Percentiles rank a stretch among this genome's conserved stretches.
Evolutionary conservation across 2,329 filamentous ascomycete genomes (phyloP).

Genomic region (Arachnomyces sp.): DNA sequence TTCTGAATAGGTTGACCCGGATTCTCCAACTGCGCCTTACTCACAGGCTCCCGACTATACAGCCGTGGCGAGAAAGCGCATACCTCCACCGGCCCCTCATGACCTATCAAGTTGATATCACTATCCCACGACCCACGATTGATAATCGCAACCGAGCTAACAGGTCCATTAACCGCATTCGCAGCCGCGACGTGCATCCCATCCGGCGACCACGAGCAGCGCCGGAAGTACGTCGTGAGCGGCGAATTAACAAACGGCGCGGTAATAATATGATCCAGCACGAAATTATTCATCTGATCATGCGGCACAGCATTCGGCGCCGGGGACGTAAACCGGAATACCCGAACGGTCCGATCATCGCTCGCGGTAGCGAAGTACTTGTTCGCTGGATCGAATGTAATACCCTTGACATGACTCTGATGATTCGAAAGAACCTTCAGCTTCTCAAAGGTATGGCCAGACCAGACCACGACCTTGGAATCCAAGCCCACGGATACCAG

Average conservation of each 20-base stretch:
- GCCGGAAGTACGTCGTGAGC: conserved; percentile 89
- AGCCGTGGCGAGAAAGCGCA: conserved; percentile 92
- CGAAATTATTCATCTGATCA: conserved; percentile 94
- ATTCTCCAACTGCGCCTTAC: conserved; percentile 34
- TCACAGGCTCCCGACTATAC: conserved; percentile 62
- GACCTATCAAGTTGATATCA: conserved; percentile 93
- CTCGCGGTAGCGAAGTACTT: conserved; percentile 98
- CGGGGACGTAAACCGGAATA: conserved; percentile 89
- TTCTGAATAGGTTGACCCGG: conserved; percentile 33
- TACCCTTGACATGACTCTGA: conserved; percentile 96
- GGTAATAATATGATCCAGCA: conserved; percentile 83
- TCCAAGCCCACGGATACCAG: conserved; percentile 92
- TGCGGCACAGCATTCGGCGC: conserved; percentile 85
- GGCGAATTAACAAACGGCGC: conserved; percentile 84
- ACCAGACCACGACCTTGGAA: conserved; percentile 98
- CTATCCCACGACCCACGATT: conserved; percentile 88
- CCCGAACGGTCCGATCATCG: conserved; percentile 92
- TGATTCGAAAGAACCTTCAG: conserved; percentile 88
- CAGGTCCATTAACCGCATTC: conserved; percentile 93
- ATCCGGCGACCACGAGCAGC: conserved; percentile 96
- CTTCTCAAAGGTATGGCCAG: conserved; percentile 95
- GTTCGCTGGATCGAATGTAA: conserved; percentile 96
- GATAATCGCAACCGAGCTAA: conserved; percentile 94
- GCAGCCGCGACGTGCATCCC: conserved; percentile 94
- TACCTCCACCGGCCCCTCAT: conserved; percentile 94